Conservation (phyloP, 2,329 filamentous ascomycete genomes). For the Botrytis byssoidea region DNA sequence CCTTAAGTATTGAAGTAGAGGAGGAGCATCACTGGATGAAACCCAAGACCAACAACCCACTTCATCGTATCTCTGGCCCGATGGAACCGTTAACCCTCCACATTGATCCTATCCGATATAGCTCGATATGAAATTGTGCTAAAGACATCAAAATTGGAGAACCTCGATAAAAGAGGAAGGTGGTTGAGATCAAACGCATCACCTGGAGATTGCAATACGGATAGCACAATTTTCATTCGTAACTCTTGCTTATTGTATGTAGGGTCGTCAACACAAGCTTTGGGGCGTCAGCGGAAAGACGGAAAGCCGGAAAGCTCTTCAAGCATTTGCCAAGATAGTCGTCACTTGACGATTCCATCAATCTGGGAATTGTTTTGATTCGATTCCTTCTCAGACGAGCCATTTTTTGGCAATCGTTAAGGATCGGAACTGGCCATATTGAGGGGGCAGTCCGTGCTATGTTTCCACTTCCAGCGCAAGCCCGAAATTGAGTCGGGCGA, state of each 20-base stretch:
- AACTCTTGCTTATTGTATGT: background rate
- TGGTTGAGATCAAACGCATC: background rate
- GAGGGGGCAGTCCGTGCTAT: background rate
- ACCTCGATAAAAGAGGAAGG: constrained; percentile 4
- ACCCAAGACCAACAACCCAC: background rate
- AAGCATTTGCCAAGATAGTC: constrained; percentile 2
- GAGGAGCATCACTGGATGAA: background rate
- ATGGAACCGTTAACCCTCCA: background rate
- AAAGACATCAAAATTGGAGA: constrained; percentile 6
- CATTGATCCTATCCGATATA: background rate
- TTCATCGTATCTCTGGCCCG: background rate
- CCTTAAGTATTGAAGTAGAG: background rate
- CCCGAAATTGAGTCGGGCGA: background rate
- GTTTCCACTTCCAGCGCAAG: background rate
- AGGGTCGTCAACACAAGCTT: constrained; percentile 8
- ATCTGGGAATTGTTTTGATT: background rate
- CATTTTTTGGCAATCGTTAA: background rate
- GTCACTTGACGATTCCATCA: background rate
- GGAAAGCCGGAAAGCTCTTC: background rate
- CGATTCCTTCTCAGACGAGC: background rate
- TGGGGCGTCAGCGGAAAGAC: background rate
- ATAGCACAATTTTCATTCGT: background rate
- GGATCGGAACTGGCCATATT: background rate
- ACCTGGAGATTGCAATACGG: background rate
- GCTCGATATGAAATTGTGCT: background rate